Base-by-base conservation (phyloP, 2,329 filamentous ascomycete species). In the Penicillium sp. region DNA sequence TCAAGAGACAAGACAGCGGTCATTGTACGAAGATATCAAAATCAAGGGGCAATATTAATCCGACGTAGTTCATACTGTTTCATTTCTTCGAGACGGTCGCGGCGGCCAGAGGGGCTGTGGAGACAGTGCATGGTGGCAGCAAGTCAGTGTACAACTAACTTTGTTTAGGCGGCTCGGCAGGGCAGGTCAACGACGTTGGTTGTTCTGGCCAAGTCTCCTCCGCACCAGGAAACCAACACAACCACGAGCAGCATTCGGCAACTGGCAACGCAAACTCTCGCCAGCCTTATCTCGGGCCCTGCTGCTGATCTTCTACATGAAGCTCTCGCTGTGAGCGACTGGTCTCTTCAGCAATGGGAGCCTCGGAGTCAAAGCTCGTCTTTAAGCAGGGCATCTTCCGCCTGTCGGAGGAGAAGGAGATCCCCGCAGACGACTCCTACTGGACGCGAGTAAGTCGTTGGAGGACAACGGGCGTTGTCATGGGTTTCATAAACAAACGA, bases 301-400 rank as follows among this genome's bases (percentile, higher is more conserved):
- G 14, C 51, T 48, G 34, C 35, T 37, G 37, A 55, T 31, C 41
- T 52, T 54, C 67, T 70, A 61, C 59, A 73, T 73, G 72, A 70
- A 54, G 63, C 63, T 59, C 58, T 56, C 51, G 55, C 61, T 58
- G 61, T 73, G 64, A 74, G 64, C 58, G 59, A 61, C 64, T 63
- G 56, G 60, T 66, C 62, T 66, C 62, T 67, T 70, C 67, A 74
- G 63, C 71, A 58, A 99, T 99, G 95, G 95, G 95, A 78, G 94
- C 94, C 75, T 97, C 94, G 79, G 94, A 98, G 81, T 98, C 94
- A 72, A 98, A 98, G 85, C 88, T 98, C 74, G 92, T 94, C 74
- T 98, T 99, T 85, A 98, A 97, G 81, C 91, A 96, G 80, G 94
- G 93, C 79, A 96, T 98, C 81, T 97, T 98, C 82, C 88, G 90